phyloP scores from a whole-genome alignment of 805 yeast species.

The Wickerhamiella domercqiae region DNA sequence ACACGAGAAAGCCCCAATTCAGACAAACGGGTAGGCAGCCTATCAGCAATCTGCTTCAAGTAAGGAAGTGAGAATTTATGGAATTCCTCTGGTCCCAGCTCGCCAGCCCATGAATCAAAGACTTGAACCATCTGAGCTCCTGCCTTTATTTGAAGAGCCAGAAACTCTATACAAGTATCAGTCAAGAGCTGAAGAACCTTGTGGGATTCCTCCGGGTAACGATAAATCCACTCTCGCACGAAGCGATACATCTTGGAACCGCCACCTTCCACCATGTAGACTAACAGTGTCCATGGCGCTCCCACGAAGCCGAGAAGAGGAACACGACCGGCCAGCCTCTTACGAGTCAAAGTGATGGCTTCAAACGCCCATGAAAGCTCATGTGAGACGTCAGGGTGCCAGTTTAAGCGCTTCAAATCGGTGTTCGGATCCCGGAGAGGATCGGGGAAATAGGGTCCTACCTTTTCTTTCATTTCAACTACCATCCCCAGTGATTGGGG shows the following conservation, averaged over 20 bases:
- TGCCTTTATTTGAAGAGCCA: conserved; percentile 88
- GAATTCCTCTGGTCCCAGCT: conserved; percentile 80
- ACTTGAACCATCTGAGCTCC: conserved; percentile 98
- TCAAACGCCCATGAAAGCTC: conserved; percentile 89
- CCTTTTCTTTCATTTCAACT: conserved; percentile 85
- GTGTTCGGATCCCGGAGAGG: conserved; percentile 71
- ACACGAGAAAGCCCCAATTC: conserved; percentile 65
- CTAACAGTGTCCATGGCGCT: conserved; percentile 95
- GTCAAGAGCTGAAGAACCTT: conserved; percentile 60
- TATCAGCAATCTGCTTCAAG: conserved; percentile 54
- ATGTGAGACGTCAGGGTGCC: conserved; percentile 51
- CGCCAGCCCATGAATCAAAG: conserved; percentile 97
- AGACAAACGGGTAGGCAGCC: conserved; percentile 49
- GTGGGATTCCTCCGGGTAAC: conserved; percentile 58
- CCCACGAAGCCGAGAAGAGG: conserved; percentile 94
- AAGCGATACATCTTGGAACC: conserved; percentile 83
- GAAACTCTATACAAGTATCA: conserved; percentile 78
- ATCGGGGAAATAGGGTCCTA: conserved; percentile 83
- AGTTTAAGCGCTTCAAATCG: conserved; percentile 30
- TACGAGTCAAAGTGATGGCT: conserved; percentile 83
- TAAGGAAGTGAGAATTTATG: conserved; percentile 81
- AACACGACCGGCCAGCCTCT: conserved; percentile 72
- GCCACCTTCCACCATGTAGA: conserved; percentile 96
- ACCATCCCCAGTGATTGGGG: conserved; percentile 98
- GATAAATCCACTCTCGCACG: conserved; percentile 85